Evolutionary conservation across 108 stramenopile genomes (phyloP).

Genomic region (Nitzschia sp.): DNA sequence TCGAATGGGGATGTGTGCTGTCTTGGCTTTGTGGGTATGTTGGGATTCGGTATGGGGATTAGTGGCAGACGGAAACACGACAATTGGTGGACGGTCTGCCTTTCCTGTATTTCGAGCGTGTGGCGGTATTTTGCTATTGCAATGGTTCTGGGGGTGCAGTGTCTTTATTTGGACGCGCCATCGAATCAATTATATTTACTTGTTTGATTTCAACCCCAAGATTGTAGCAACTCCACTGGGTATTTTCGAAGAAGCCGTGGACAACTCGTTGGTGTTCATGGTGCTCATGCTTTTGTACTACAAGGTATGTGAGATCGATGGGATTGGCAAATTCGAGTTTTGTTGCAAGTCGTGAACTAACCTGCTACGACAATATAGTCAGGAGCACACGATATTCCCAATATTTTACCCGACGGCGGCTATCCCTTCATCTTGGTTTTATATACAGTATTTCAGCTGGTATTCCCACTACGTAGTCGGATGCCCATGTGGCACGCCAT

Average conservation of each 20-base stretch:
- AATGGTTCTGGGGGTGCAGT: conserved; percentile 92
- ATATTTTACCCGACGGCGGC: conserved; percentile 66
- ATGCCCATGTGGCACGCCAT: conserved; percentile 84
- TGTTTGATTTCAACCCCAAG: conserved; percentile 87
- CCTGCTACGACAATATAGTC: conserved; percentile 23
- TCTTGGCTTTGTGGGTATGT: conserved; percentile 89
- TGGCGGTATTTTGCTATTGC: conserved; percentile 84
- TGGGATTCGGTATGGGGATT: conserved; percentile 94
- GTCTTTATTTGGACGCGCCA: conserved; percentile 87
- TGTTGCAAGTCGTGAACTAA: neutral
- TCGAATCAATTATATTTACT: conserved; percentile 90
- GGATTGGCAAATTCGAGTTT: neutral
- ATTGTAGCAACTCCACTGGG: conserved; percentile 68
- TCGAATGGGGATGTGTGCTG: conserved; percentile 90
- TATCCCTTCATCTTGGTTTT: conserved; percentile 82
- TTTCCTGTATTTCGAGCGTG: conserved; percentile 92
- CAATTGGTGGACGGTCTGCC: conserved; percentile 83
- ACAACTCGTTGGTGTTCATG: conserved; percentile 81
- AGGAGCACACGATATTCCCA: conserved; percentile 73
- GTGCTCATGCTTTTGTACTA: conserved; percentile 58
- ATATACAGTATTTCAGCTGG: conserved; percentile 64
- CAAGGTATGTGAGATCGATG: conserved; percentile 18
- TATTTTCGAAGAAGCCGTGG: conserved; percentile 85
- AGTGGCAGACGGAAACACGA: conserved; percentile 53
- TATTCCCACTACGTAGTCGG: conserved; percentile 77